Base-by-base conservation (phyloP, 164 flowering plant genomes). In the Buxus sempervirens region DNA sequence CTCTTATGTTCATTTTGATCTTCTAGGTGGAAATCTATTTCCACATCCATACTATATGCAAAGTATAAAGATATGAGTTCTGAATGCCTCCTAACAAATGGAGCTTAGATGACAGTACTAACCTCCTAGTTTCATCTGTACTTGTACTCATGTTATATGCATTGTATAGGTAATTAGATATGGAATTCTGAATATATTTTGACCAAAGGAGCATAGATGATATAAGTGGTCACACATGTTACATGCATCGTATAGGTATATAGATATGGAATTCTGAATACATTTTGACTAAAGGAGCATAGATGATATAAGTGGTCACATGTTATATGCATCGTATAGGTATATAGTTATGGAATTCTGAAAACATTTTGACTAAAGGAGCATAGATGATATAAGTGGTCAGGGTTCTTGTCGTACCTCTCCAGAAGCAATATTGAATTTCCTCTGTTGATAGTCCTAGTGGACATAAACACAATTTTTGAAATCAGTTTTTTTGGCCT, bases 371-470 rank as follows among this genome's bases (percentile, higher is more conserved):
- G 23, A 38, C 36, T 42, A 45, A 28, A 10, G 28, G 18, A 57
- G 55, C 10, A 15, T 58, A 58, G 49, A n/a, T 28, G 60, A 61
- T 58, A n/a, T 55, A 1, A 42, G 18, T 14, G 21, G 42, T 25
- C 42, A 54, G 62, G 53, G 14, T 19, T 10, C 49, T 56, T 68
- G 7, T 25, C 75, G 55, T 85, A 88, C 97, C 94, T 84, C 69
- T 74, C 91, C 84, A 81, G 62, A 85, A 87, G 82, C 83, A 80
- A 22, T 69, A 9, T 22, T 83, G 90, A 74, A 85, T 81, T 54
- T 70, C 82, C 42, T 63, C 73, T 6, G 64, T 58, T 62, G 77
- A 28, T 41, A 85, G 62, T 62, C 81, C 86, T 81, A 69, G 16
- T 28, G 6, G 27, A 58, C n/a, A 72, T 9, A 74, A 49, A 60